Base-by-base conservation (phyloP, 768 basidiomycete species). In the Suillus alpinus region DNA sequence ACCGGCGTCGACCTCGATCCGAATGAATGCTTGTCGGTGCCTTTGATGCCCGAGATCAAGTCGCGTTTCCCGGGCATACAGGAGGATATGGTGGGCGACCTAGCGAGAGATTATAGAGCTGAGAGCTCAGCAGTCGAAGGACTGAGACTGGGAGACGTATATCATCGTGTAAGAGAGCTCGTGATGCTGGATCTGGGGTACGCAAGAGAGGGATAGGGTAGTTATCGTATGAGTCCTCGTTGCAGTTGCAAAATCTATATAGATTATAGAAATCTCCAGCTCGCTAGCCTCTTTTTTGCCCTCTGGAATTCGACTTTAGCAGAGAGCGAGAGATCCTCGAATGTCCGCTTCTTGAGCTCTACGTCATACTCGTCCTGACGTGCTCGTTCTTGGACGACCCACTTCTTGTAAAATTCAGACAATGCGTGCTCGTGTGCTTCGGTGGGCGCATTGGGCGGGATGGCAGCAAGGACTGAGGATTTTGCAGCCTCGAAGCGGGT, bases 11-110 rank as follows among this genome's bases (percentile, higher is more conserved):
- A 85, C 61, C 79, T 85, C 9, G 71, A 77, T 46, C 89, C 89
- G 4, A 78, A 78, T 20, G 80, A 84, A 47, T 85, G 87, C n/a
- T 69, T 88, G 32, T 70, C 81, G 10, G 77, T 83, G 14, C 90
- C 91, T 8, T 75, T 84, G 4, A 68, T 69, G 56, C 77, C 80
- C 10, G 89, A 92, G 66, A 82, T 92, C 23, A 73, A 77, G 14
- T 86, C 88, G 8, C 83, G 91, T 16, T 92, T 89, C 85, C 85
- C 89, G 7, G 89, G 89, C 8, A 81, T 88, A 76, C 83, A 88
- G 5, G 76, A 76, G 9, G 91, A 90, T 49, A 82, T 87, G 67
- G 77, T 88, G 9, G 83, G 85, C 9, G 81, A 78, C 6, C 70
- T 92, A 39, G 73, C 77, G 31, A 72, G 75, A 65, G 89, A 92